Evolutionary conservation across 305 asterid genomes (phyloP), one percentile per base, ranked within the genome.

Genomic region (Petunia hybrid): DNA sequence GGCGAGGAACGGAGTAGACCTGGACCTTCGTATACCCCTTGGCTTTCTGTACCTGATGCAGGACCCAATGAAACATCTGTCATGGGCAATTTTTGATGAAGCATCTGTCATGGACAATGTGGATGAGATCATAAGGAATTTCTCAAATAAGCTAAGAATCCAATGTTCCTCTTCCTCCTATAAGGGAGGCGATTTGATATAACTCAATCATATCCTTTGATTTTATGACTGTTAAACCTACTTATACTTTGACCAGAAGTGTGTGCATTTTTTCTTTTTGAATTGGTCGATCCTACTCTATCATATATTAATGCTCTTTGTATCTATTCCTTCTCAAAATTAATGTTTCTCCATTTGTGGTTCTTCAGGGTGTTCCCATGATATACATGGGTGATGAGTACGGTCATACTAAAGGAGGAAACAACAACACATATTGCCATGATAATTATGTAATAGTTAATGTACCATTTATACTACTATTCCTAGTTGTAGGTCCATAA

Each of bases 401-500:
- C 81, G 98, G 98, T 76, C 99, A 94, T 89, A 91, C 98, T 6
- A 96, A 96, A 89, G 98, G 99, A 56, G 98, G 98, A 83, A 96
- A 94, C 90, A 96, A 96, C 94, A 96, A 96, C 83, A 91, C 98
- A 14, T 94, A 96, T 85, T 96, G 98, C 91, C 98, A 93, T 42
- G 97, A 96, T 87, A 96, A 94, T 82, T 91, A 86, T 82, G 98
- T 95, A 93, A 82, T 75, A 16, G 67, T 82, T 85, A 84, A 46
- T 64, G 1, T 73, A n/a, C 41, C 62, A 53, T 43, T 38, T 57
- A 35, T 46, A 53, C 42, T 79, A 65, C 42, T 46, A 76, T 82
- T 62, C 63, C 13, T 31, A 65, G 77, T 43, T 67, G 39, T 65
- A 35, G 36, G 35, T 73, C 43, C 55, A 48, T 13, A 41, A 31